phyloP scores from a whole-genome alignment of 192 early-diverging fungal species.

The Kappamyces sp. region DNA sequence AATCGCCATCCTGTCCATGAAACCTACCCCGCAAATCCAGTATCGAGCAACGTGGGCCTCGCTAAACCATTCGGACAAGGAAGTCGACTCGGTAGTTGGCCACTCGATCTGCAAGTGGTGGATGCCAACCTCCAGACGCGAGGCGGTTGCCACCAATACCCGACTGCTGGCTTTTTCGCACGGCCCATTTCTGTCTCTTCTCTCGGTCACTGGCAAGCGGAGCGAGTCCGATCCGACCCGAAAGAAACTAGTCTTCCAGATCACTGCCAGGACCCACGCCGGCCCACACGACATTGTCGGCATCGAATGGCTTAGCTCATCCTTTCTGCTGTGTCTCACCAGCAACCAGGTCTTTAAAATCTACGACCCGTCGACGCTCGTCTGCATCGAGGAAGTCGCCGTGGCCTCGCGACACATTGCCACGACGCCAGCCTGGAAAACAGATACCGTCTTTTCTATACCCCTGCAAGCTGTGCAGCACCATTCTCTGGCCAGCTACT shows the following conservation, averaged over 20 bases:
- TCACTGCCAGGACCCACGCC: no score
- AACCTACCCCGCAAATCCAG: constrained; percentile 25
- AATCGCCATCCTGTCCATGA: constrained; percentile 33
- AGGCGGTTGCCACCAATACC: not conserved
- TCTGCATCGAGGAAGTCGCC: not conserved
- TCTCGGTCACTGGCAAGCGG: not conserved
- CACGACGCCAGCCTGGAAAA: not conserved
- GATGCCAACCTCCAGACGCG: constrained; percentile 2
- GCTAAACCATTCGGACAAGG: not conserved
- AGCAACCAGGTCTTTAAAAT: not conserved
- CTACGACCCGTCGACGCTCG: not conserved
- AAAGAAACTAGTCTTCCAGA: no score
- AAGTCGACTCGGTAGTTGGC: not conserved
- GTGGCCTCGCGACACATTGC: not conserved
- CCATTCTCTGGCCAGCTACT: constrained; percentile 2
- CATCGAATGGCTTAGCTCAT: no score
- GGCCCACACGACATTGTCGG: no score
- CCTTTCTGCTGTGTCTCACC: constrained; percentile 2
- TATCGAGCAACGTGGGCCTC: constrained; percentile 20
- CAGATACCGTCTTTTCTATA: not conserved
- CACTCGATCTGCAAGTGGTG: constrained; percentile 6
- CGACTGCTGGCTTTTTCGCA: constrained; percentile 19
- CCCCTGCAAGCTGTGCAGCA: not conserved
- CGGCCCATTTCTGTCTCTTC: not conserved
- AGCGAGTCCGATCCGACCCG: no score